Evolutionary conservation across 371 early-diverging fungal species (phyloP), one percentile per base, ranked within the genome.

Genomic region (Batkoa obscura): DNA sequence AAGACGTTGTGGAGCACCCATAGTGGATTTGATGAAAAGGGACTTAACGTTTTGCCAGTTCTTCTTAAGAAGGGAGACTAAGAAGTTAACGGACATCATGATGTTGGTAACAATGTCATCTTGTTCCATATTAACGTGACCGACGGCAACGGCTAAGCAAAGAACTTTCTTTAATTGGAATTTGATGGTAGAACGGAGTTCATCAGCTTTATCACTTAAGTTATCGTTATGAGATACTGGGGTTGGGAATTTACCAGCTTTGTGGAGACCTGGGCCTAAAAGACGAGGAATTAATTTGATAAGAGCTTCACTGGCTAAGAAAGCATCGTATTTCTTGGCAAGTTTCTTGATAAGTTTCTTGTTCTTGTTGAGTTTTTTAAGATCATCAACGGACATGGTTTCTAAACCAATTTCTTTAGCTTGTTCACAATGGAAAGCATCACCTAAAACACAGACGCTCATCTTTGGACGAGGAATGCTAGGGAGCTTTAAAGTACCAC

Each of bases 31-130:
- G 78, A 99, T 80, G 88, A 81, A 90, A 68, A 98, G 81, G 64
- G 94, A 90, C 80, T 86, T 86, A 76, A 97, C 88, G 89, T 95
- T 99, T 78, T 97, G 94, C 91, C 94, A 91, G 81, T 94, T 84
- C 84, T 97, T 99, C 90, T 99, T 97, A 62, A 96, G 78, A 61
- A 96, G 77, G 47, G 95, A 94, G 58, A 95, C 88, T 67, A 99
- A 75, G 79, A 95, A 92, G 83, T 93, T 94, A 81, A 97, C 79
- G 62, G 94, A 77, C 80, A 92, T 76, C 91, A 94, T 93, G 73
- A 89, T 87, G 90, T 99, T 99, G 71, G 87, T 79, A 64, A 90
- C 75, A 58, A 96, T 78, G 74, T 96, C 81, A 70, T 94, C 93
- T 68, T 92, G 88, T 60, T 83, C 79, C 97, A 95, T 96, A 57